These are phyloP conservation scores for Didymella pomorum DNA, from an alignment of 2,329 filamentous ascomycete genomes.

Conservation along the genomic window DNA sequence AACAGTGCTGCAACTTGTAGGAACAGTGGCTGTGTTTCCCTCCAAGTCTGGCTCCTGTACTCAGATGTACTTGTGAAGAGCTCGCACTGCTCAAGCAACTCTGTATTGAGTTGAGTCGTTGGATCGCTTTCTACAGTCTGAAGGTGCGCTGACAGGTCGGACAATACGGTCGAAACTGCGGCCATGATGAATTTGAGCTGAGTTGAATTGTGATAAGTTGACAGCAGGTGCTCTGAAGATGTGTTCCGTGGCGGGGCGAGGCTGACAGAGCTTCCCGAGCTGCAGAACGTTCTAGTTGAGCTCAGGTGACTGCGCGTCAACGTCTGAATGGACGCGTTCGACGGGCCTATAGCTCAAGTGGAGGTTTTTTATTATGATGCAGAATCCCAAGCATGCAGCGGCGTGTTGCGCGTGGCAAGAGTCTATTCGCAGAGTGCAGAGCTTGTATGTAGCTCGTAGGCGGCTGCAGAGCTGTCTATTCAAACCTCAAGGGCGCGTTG, in stretches of 20 bases:
- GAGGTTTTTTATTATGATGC: background rate
- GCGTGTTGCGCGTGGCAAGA: constrained; percentile 3
- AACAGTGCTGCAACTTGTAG: constrained; percentile 60
- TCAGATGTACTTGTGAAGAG: constrained; percentile 50
- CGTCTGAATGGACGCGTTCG: background rate
- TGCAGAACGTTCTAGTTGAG: constrained; percentile 36
- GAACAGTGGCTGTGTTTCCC: constrained; percentile 48
- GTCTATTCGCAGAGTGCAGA: background rate
- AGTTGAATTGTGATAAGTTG: background rate
- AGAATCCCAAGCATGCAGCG: background rate
- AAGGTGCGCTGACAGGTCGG: constrained; percentile 54
- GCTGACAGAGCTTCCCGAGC: constrained; percentile 8
- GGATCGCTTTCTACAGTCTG: constrained; percentile 55
- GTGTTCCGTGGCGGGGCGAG: constrained; percentile 21
- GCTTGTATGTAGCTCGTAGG: background rate
- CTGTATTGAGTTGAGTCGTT: constrained; percentile 55
- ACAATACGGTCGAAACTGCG: constrained; percentile 30
- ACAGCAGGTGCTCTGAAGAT: background rate
- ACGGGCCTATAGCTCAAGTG: background rate
- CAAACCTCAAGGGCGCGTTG: background rate
- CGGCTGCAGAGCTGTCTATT: background rate
- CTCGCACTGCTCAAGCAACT: constrained; percentile 61
- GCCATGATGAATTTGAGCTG: constrained; percentile 23
- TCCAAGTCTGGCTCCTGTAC: constrained; percentile 39
- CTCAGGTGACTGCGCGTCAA: constrained; percentile 44